phyloP scores from a whole-genome alignment of 768 basidiomycete species.

The Lactarius pseudohatsudake region DNA sequence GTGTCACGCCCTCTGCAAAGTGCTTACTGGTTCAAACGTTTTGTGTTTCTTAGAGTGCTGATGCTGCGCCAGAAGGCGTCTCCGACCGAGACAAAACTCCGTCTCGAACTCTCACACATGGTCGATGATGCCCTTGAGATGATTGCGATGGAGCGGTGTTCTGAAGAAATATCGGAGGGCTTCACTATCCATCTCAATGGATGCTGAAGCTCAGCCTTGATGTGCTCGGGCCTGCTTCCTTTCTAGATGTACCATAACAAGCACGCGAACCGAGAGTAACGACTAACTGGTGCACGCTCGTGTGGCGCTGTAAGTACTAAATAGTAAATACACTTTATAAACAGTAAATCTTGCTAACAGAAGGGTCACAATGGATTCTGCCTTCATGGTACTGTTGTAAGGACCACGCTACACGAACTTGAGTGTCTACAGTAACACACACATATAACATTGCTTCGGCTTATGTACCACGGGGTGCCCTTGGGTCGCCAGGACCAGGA shows the following conservation, averaged over 20 bases:
- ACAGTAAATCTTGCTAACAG: too few relatives aligned
- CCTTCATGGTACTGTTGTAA: too few relatives aligned
- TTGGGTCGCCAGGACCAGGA: too few relatives aligned
- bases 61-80: slow-evolving; percentile 23
- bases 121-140: slow-evolving; percentile 26
- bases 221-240: neutral
- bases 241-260: neutral
- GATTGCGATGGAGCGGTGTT: neutral
- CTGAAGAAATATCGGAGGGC: neutral
- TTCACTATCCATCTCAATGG: neutral
- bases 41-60: slow-evolving; percentile 21
- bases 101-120: slow-evolving; percentile 5
- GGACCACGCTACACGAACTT: too few relatives aligned
- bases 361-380: too few relatives aligned
- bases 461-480: too few relatives aligned
- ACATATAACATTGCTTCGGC: too few relatives aligned
- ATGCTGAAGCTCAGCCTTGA: neutral
- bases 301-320: neutral
- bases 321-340: too few relatives aligned
- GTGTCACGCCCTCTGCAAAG: neutral
- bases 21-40: neutral
- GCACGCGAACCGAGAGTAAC: neutral
- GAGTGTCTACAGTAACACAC: too few relatives aligned
- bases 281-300: neutral
- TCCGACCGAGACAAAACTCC: slow-evolving; percentile 25